Evolutionary conservation across 2,329 filamentous ascomycete species (phyloP), one percentile per base, ranked within the genome.

Genomic region (Nothomitra cinnamomea): DNA sequence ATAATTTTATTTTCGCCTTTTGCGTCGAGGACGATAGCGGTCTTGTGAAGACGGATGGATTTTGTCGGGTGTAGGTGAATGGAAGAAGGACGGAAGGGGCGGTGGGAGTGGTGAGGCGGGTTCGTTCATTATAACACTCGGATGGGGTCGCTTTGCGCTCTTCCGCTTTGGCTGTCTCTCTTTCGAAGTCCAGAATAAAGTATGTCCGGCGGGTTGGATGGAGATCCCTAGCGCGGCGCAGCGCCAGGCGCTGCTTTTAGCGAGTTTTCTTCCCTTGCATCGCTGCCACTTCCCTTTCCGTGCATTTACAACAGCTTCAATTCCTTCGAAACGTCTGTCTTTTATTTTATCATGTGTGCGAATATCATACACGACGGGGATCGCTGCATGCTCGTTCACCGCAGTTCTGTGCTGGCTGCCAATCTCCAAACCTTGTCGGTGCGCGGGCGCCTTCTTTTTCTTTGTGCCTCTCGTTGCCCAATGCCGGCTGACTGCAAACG

Each of bases 1-100:
- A 45, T 47, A 47, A 50, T 28, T 42, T 53, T 53, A 47, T 53
- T 47, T 42, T 53, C 32, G 52, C 47, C 42, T 28, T 53, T 47
- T 42, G 41, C 21, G 52, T 53, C 52, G 52, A 28, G 12, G 51
- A 5, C 51, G 52, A 43, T 47, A n/a, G 32, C 42, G 41, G 28
- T 48, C 15, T 12, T 35, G 52, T 17, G 38, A 22, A 53, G 15
- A 21, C 50, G 22, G 10, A 53, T 12, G 17, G 41, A 19, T 21
- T 42, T 41, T 19, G 36, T 17, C 17, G 50, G 17, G 50, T 43
- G 50, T 15, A 43, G 50, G 50, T 43, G 50, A 8, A 35, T 28
- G 50, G 36, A 43, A 52, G 50, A 32, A 19, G 36, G 3, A 38
- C 43, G 52, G 42, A 42, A 36, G 52, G 38, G 52, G 45, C 52